These are phyloP conservation scores for Talaromyces proteolyticus DNA, from an alignment of 495 filamentous ascomycete species.

Conservation along the genomic window DNA sequence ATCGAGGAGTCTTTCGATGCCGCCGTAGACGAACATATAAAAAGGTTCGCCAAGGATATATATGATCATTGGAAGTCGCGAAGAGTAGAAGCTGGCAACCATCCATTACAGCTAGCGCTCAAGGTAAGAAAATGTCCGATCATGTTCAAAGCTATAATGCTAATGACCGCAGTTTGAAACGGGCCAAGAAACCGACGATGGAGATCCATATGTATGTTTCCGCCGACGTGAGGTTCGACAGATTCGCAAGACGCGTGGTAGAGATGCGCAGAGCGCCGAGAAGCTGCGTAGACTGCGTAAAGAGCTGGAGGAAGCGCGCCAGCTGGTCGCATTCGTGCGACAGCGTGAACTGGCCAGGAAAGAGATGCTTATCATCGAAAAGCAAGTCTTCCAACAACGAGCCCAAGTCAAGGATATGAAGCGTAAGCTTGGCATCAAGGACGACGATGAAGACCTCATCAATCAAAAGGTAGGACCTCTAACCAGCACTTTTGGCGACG, in stretches of 20 bases:
- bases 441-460: conserved; percentile 90
- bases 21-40: conserved; percentile 56
- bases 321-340: conserved; percentile 68
- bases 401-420: conserved; percentile 78
- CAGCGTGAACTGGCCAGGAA: conserved; percentile 72
- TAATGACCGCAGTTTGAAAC: conserved; percentile 67
- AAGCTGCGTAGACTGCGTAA: conserved; percentile 88
- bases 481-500: neutral
- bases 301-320: conserved; percentile 84
- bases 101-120: conserved; percentile 62
- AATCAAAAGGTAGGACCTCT: conserved; percentile 71
- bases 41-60: conserved; percentile 73
- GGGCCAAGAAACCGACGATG: conserved; percentile 86
- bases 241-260: conserved; percentile 86
- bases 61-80: conserved; percentile 87
- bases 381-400: conserved; percentile 73
- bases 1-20: conserved; percentile 76
- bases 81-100: conserved; percentile 60
- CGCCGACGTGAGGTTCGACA: conserved; percentile 90
- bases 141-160: too few species aligned
- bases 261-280: conserved; percentile 89
- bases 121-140: conserved; percentile 51
- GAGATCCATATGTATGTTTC: conserved; percentile 98
- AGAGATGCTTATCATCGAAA: conserved; percentile 69
- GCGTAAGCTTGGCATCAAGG: conserved; percentile 81